phyloP scores from a whole-genome alignment of 768 basidiomycete species.

The Chalciporus chontae region DNA sequence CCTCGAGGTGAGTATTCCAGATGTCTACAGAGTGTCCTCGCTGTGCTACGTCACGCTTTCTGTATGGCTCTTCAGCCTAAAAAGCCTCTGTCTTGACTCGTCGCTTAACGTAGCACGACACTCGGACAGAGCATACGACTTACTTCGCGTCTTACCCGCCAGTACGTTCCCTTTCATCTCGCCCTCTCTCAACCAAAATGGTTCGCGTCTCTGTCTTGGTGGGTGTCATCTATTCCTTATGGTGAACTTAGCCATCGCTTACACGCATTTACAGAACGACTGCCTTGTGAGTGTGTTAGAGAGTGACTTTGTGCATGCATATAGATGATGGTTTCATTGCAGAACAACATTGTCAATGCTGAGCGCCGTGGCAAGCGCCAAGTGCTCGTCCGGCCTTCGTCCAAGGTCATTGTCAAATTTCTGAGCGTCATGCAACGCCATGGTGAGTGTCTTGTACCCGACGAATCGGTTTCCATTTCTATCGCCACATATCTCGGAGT shows the following conservation, averaged over 20 bases:
- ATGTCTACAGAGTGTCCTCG: neutral
- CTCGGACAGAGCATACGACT: constrained; percentile 63
- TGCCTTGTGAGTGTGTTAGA: constrained; percentile 40
- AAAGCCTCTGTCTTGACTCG: constrained; percentile 61
- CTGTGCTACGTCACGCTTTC: neutral
- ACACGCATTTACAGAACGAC: constrained; percentile 45
- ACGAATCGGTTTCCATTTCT: neutral
- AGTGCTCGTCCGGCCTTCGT: constrained; percentile 94
- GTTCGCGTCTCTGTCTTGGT: constrained; percentile 85
- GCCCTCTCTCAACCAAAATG: constrained; percentile 50
- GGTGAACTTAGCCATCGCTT: neutral
- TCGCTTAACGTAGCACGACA: constrained; percentile 40
- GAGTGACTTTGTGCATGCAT: neutral
- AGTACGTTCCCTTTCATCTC: constrained; percentile 18
- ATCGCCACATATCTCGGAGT: constrained; percentile 49
- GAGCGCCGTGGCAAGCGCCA: constrained; percentile 99
- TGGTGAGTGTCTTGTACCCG: constrained; percentile 56
- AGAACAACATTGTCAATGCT: constrained; percentile 99
- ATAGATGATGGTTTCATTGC: constrained; percentile 10
- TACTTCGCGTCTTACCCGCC: constrained; percentile 17
- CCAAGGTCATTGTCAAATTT: constrained; percentile 98
- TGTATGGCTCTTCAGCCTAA: constrained; percentile 9
- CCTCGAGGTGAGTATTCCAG: neutral
- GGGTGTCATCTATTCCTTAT: constrained; percentile 19
- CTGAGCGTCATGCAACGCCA: constrained; percentile 98